Evolutionary conservation across 768 basidiomycete genomes (phyloP).

Genomic region (Macrolepiota albuminosa): DNA sequence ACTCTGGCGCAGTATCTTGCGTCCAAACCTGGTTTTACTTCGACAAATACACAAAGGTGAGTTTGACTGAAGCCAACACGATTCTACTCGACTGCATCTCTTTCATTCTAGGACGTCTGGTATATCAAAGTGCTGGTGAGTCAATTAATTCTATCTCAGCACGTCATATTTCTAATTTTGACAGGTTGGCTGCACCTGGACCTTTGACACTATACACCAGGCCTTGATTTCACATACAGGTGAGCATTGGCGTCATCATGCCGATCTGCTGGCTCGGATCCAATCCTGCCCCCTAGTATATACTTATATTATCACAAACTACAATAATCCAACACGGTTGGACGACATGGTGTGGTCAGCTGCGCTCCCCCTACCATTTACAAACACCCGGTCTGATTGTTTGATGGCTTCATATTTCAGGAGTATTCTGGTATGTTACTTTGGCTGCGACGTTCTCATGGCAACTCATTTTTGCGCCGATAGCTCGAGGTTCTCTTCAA

Average conservation of each 20-base stretch:
- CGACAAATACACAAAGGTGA: conserved; percentile 37
- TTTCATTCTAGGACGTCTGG: conserved; percentile 35
- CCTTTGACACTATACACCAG: conserved; percentile 51
- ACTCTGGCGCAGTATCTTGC: conserved; percentile 38
- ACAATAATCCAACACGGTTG: conserved; percentile 36
- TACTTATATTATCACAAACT: conserved; percentile 48
- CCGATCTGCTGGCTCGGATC: neutral
- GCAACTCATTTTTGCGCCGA: neutral
- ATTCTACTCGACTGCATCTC: conserved; percentile 1
- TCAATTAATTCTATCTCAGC: neutral
- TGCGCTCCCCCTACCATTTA: neutral
- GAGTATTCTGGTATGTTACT: conserved; percentile 42
- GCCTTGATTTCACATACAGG: conserved; percentile 50
- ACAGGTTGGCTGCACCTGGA: conserved; percentile 44
- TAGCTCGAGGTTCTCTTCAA: conserved; percentile 58
- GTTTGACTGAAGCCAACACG: neutral
- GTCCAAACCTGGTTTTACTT: conserved; percentile 57
- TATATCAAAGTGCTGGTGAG: conserved; percentile 47
- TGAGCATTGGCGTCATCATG: conserved; percentile 13
- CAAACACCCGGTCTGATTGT: neutral
- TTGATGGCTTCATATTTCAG: conserved; percentile 21
- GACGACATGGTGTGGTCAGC: conserved; percentile 43
- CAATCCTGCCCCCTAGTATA: conserved; percentile 35
- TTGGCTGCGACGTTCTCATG: neutral
- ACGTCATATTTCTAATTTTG: neutral